Evolutionary conservation across 2,329 filamentous ascomycete genomes (phyloP), one percentile per base, ranked within the genome.

Genomic region (Achaetomium macrosporum): DNA sequence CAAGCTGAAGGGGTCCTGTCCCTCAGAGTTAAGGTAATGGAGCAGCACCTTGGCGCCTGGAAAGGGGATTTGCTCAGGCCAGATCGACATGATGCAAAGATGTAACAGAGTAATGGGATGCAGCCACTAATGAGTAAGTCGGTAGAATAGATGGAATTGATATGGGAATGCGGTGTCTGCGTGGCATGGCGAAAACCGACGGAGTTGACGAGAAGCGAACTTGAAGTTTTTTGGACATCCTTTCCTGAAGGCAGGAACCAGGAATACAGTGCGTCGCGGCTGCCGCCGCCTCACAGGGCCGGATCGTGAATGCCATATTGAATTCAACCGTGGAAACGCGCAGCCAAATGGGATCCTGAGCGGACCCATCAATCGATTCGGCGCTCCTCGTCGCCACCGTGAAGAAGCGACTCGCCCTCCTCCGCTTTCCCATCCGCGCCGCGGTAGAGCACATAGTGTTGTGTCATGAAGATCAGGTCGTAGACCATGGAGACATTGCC

Each of bases 401-500:
- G 67, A 35, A 74, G 63, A 40, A 75, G 59, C n/a, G 66, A 56
- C 13, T 70, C 69, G 36, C 61, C 59, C 64, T 75, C 72, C 6
- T 51, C 61, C 15, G 60, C 56, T 58, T 66, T 67, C n/a, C 57
- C 60, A 3, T 63, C 59, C 5, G 57, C 55, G 7, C 65, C 65
- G 15, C 65, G 66, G 65, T 96, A 97, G 17, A 96, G 68, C 35
- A 91, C 73, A 63, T 91, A 97, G 70, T 97, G 93, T 72, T 99
- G 93, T 5, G 79, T 64, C 47, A 97, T 85, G 66, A 97, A 97
- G 45, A 96, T 75, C 31, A 87, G 58, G 66, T 97, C 92, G 67
- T 96, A 97, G 2, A 88, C 68, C 62, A 97, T 85, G 53, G 85
- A 90, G 42, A 96, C 82, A 64, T 95, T 92, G 13, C 88, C 87